Base-by-base conservation (phyloP, 768 basidiomycete genomes). In the Naganishia vaughanmartiniae region DNA sequence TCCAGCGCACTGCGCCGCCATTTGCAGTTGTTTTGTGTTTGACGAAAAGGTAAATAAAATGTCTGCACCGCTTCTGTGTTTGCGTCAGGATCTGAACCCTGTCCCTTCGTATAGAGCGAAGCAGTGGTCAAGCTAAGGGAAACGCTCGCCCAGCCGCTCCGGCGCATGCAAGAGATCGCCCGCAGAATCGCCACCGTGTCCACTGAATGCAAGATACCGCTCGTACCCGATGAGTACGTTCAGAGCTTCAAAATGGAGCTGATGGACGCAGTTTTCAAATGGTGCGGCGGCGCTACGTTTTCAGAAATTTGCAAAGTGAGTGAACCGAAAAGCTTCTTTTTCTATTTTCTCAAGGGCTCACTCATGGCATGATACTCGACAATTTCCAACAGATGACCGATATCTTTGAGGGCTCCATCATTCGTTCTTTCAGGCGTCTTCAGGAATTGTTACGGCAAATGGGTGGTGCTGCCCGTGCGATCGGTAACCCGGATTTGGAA, bases 21-120 rank as follows among this genome's bases (percentile, higher is more conserved):
- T 99, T n/a, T 83, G 98, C 19, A 95, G 93, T 76, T 98, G 95
- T 78, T 99, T 99, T 78, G 96, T 99, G 39, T 98, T 98, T 81
- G 86, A 89, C 4, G 96, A 99, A 81, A 98, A 97, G 88, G 95
- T 90, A 68, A 28, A 84, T 71, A 69, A 26, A 4, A 15, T 19
- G 63, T 12, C 0, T 24, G 48, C 26, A 53, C 12, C 55, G 31
- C 28, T 56, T 56, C 55, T 6, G 30, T 33, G 57, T 2, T 58
- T 5, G 33, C 54, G 56, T 26, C 36, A 31, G 14, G 21, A 54
- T 51, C 24, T 70, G 67, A 33, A 51, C 19, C 28, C 17, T 63
- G 39, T 28, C 28, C 28, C 2, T 45, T 9, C 11, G 2, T 58
- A 11, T 17, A 67, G 69, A 33, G 60, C 53, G 55, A 75, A 72